Percentiles rank a stretch among this genome's conserved stretches.
phyloP scores from a whole-genome alignment of 2,329 filamentous ascomycete genomes.

The Aspergillus pseudoglaucus region DNA sequence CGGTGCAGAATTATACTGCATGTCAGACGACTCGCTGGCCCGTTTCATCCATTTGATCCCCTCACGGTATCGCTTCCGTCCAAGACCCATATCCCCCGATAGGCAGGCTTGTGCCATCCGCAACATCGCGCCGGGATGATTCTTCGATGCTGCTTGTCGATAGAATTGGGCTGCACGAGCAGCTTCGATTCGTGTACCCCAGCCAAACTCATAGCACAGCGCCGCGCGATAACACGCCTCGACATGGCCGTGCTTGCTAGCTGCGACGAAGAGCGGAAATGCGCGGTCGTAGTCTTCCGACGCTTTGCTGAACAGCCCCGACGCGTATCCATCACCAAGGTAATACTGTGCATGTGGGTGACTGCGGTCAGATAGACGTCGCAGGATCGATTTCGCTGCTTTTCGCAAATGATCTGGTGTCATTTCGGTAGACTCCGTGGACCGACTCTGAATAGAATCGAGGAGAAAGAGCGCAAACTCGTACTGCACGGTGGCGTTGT shows the following conservation, averaged over 20 bases:
- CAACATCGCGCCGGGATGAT: conserved; percentile 91
- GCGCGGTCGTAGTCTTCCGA: conserved; percentile 87
- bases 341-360: conserved; percentile 99
- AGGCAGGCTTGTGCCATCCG: conserved; percentile 86
- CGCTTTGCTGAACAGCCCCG: conserved; percentile 89
- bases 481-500: conserved; percentile 82
- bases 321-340: conserved; percentile 87
- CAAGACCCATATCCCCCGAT: conserved; percentile 75
- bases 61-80: conserved; percentile 71
- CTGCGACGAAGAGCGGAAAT: conserved; percentile 85
- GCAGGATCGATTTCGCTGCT: conserved; percentile 84
- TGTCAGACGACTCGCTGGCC: conserved; percentile 79
- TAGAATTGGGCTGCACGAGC: conserved; percentile 92
- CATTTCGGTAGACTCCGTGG: conserved; percentile 25
- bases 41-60: conserved; percentile 96
- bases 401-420: conserved; percentile 63
- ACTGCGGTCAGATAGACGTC: conserved; percentile 74
- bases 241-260: conserved; percentile 93
- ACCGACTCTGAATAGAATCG: conserved; percentile 56
- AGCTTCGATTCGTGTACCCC: conserved; percentile 86
- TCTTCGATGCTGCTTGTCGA: conserved; percentile 81
- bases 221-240: conserved; percentile 92
- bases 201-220: conserved; percentile 95
- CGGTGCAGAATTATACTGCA: conserved; percentile 86
- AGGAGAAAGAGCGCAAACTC: conserved; percentile 95